Evolutionary conservation across 345 rosid species (phyloP).

Genomic region (Dovyalis caffra): DNA sequence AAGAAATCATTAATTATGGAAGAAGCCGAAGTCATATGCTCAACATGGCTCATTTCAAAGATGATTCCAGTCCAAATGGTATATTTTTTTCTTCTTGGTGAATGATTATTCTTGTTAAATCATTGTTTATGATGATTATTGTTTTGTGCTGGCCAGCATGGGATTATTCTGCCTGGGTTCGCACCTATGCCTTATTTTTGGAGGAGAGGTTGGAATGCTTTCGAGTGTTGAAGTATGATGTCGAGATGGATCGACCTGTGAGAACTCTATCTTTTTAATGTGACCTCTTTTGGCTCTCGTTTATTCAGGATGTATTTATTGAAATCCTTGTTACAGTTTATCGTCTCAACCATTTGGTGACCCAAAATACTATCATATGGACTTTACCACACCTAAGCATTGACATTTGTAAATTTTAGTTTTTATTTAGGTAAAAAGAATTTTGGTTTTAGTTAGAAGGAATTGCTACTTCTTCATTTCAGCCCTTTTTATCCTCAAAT

Average conservation of each 20-base stretch:
- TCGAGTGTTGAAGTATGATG: constrained; percentile 84
- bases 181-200: constrained; percentile 81
- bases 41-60: constrained; percentile 95
- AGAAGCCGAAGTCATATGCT: constrained; percentile 93
- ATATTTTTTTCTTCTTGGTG: constrained; percentile 13
- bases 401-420: neutral
- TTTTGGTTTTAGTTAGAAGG: neutral
- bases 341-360: neutral
- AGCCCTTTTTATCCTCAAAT: neutral
- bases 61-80: constrained; percentile 97
- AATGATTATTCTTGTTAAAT: constrained; percentile 13
- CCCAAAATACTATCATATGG: neutral
- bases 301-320: neutral
- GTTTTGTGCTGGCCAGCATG: constrained; percentile 56
- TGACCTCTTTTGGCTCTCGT: constrained; percentile 3
- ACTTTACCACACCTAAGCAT: neutral
- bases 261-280: constrained; percentile 26
- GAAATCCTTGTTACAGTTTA: neutral
- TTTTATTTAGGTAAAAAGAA: neutral
- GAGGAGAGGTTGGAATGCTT: constrained; percentile 95
- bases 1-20: constrained; percentile 91
- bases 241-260: constrained; percentile 84
- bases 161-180: constrained; percentile 97
- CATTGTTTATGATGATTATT: constrained; percentile 17
- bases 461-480: neutral